Base-by-base conservation (phyloP, 306 rosid genomes). In the Rubus parviflorus region DNA sequence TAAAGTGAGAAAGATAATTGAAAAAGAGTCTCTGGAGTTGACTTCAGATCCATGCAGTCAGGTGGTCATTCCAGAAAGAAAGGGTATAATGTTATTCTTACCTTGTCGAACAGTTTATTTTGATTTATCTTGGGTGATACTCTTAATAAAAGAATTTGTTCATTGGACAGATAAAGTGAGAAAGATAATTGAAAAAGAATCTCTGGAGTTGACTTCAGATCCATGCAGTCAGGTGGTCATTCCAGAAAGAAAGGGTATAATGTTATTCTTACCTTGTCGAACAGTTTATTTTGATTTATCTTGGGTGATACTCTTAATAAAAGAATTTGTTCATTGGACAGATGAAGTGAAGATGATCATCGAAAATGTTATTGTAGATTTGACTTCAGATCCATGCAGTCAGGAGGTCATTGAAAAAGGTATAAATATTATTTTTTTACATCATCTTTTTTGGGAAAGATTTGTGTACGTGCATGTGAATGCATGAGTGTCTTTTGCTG, bases 101-200 rank as follows among this genome's bases (percentile, higher is more conserved):
- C 35, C 35, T 30, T 30, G 35, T 30, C 35, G 2, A 30, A 30
- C 35, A 30, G 35, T 30, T 30, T 30, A 30, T 30, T 30, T 48
- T n/a, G 30, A 77, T 45, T 16, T 56, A 40, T 72, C 63, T 54
- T 0, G 19, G 41, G 45, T 63, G 58, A 35, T 73, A 25, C 42
- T 77, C 51, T 75, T 17, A 63, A 83, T 63, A 25, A 47, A 68
- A 73, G 35, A 35, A 14, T 68, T 74, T 20, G 23, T 60, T 35
- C 58, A 42, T 73, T n/a, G n/a, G n/a, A 77, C 90, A 87, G 93
- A 77, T 61, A 58, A 82, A 74, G 3, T 51, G 37, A 22, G 15
- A 40, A 53, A 78, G 74, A 62, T 4, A n/a, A 20, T 56, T 68
- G 78, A 89, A 68, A 65, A 73, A 70, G 93, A 82, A 76, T 58